Conservation (phyloP, 192 early-diverging fungal species). For the Glomus cerebriforme region DNA sequence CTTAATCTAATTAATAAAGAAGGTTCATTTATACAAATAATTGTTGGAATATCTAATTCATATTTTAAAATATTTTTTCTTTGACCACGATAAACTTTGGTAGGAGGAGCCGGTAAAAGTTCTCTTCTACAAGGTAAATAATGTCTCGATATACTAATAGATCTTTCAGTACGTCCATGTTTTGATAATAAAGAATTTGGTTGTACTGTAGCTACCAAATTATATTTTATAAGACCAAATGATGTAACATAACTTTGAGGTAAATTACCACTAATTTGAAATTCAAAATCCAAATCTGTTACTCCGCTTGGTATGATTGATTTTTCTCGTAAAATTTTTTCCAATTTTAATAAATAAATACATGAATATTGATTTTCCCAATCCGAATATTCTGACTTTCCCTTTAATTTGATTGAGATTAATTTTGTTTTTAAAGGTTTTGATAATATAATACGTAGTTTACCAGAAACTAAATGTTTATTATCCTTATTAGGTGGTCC, state of each 20-base stretch:
- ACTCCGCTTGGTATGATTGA: slow-evolving; percentile 9
- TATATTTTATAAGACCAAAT: slow-evolving; percentile 30
- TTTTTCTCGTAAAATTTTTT: slow-evolving; percentile 5
- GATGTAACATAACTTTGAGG: slow-evolving; percentile 31
- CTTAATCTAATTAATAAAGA: slow-evolving; percentile 21
- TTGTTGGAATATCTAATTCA: slow-evolving; percentile 31
- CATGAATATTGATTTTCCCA: slow-evolving; percentile 33
- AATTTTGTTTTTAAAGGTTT: slow-evolving; percentile 28
- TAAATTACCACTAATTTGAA: background rate
- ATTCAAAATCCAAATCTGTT: slow-evolving; percentile 29
- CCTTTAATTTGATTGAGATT: slow-evolving; percentile 23
- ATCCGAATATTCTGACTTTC: slow-evolving; percentile 32
- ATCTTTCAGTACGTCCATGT: background rate
- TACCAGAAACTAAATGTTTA: slow-evolving; percentile 13
- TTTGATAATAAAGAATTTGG: slow-evolving; percentile 23
- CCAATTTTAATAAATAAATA: slow-evolving; percentile 21
- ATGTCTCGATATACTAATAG: slow-evolving; percentile 21
- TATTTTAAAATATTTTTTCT: slow-evolving; percentile 30
- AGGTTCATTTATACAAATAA: slow-evolving; percentile 20
- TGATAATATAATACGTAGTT: slow-evolving; percentile 25
- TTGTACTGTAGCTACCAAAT: slow-evolving; percentile 27
- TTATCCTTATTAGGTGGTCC: slow-evolving; percentile 27
- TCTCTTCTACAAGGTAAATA: slow-evolving; percentile 31
- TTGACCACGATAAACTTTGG: slow-evolving; percentile 34
- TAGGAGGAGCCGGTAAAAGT: slow-evolving; percentile 27